Evolutionary conservation across 2,329 filamentous ascomycete species (phyloP), one percentile per base, ranked within the genome.

Genomic region (Ceratocystis destructans): DNA sequence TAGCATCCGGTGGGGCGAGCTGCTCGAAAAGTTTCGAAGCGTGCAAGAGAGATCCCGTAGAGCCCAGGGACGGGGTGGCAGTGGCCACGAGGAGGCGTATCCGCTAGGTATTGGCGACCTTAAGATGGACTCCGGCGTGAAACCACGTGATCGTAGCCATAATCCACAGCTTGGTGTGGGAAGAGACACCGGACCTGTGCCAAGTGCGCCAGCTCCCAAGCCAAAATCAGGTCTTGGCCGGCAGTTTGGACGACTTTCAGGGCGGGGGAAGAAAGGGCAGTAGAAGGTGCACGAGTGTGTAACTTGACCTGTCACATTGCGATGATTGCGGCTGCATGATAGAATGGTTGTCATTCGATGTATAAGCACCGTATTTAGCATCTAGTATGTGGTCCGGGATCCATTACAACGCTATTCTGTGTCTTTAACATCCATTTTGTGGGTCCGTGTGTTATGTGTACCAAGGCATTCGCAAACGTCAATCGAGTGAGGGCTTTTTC

Each of bases 11-110:
- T 99, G 94, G 94, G 84, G 83, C 2, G 94, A 99, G 71, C 80
- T 99, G 45, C 82, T 99, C 4, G 94, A 99, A 70, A 96, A 96
- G 73, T 99, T 99, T 77, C 89, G 89, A 70, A 84, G 82, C 64
- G 93, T 95, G 1, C 94, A 99, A 73, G 94, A 99, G 71, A 86
- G 85, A 68, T 88, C 92, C 5, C 83, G 91, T 65, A 82, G 90
- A 64, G 80, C 84, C 12, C 87, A 90, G 72, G 79, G 85, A 68
- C 75, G 83, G 64, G 79, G 79, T 62, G 74, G 80, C 59, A 82
- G 83, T 15, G 76, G 79, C 4, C 77, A 79, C 44, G 80, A 83
- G 62, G 79, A 80, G 61, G 75, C 77, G 5, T 74, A 76, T 3
- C 74, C 75, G 3, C 74, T 81, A n/a, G 78, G 76, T 20, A 74